Conservation (phyloP, 2,329 filamentous ascomycete genomes). For the Dactylellina cionopaga region DNA sequence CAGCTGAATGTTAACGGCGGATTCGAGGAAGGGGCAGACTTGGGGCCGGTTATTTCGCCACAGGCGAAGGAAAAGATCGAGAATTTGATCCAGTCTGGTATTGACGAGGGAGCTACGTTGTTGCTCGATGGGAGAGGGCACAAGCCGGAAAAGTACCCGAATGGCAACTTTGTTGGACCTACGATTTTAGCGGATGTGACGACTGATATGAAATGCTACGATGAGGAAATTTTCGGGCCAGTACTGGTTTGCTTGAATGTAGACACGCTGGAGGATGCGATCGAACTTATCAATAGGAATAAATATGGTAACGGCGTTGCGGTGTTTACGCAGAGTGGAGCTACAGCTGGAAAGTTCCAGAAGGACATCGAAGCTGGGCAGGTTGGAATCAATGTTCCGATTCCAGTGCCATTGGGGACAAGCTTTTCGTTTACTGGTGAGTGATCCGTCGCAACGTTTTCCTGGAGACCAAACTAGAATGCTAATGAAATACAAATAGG, state of each 20-base stretch:
- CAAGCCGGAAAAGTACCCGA: constrained; percentile 79
- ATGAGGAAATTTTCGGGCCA: constrained; percentile 85
- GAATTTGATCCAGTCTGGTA: constrained; percentile 76
- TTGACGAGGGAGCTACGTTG: constrained; percentile 82
- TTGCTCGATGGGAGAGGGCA: constrained; percentile 81
- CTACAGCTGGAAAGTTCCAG: constrained; percentile 81
- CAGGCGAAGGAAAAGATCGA: constrained; percentile 83
- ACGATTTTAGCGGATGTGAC: constrained; percentile 86
- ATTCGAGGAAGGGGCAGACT: constrained; percentile 80
- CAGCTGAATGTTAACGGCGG: constrained; percentile 79
- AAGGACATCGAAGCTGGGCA: constrained; percentile 84
- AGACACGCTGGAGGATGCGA: constrained; percentile 79
- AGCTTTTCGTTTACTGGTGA: constrained; percentile 73
- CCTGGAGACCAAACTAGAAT: constrained; percentile 87
- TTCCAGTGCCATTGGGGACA: constrained; percentile 73
- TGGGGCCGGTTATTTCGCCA: constrained; percentile 83
- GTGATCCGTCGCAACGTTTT: constrained; percentile 81
- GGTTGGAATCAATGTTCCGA: constrained; percentile 76
- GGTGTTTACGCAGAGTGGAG: constrained; percentile 82
- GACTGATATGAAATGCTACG: constrained; percentile 83
- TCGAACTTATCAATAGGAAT: constrained; percentile 83
- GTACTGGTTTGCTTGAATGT: constrained; percentile 84
- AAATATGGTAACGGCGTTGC: constrained; percentile 88
- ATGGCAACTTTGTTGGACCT: constrained; percentile 81
- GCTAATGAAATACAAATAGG: constrained; percentile 67